Percentiles rank a stretch among this genome's conserved stretches.
Conservation (phyloP, 2,329 filamentous ascomycete genomes). For the Blumeria graminis region DNA sequence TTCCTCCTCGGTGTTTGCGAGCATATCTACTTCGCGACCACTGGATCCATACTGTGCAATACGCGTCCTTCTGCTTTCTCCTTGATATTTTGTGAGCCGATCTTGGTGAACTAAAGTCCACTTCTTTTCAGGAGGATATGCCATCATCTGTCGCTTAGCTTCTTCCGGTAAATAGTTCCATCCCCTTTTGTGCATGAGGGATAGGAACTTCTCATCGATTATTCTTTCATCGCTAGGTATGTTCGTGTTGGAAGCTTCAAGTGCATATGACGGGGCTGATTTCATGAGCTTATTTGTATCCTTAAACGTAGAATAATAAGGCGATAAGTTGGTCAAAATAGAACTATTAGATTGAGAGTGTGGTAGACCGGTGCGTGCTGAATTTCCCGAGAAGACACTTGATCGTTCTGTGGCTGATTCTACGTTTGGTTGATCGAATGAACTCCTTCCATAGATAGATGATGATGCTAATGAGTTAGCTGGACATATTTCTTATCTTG, state of each 20-base stretch:
- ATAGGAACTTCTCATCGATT: conserved; percentile 76
- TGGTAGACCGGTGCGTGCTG: conserved; percentile 27
- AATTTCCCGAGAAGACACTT: conserved; percentile 29
- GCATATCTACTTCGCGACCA: conserved; percentile 40
- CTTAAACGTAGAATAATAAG: conserved; percentile 13
- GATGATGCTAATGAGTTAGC: conserved; percentile 14
- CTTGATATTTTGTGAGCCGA: conserved; percentile 76
- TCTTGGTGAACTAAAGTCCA: conserved; percentile 96
- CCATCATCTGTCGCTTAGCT: conserved; percentile 83
- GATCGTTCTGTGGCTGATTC: conserved; percentile 34
- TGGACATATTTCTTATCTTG: conserved; percentile 39
- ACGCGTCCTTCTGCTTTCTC: conserved; percentile 61
- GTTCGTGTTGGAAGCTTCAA: conserved; percentile 31
- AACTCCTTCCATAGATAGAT: conserved; percentile 18
- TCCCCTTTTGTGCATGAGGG: conserved; percentile 89
- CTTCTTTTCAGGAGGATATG: conserved; percentile 83
- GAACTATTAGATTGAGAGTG: conserved; percentile 32
- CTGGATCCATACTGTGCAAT: conserved; percentile 52
- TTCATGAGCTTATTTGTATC: conserved; percentile 34
- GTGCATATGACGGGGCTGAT: conserved; percentile 6
- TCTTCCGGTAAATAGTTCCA: conserved; percentile 95
- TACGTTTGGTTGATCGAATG: conserved; percentile 40
- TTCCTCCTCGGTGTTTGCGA: conserved; percentile 71
- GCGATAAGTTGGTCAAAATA: conserved; percentile 25
- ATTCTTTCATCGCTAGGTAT: conserved; percentile 59